Evolutionary conservation across 306 rosid species (phyloP), one percentile per base, ranked within the genome.

Genomic region (Trifolium pratense): DNA sequence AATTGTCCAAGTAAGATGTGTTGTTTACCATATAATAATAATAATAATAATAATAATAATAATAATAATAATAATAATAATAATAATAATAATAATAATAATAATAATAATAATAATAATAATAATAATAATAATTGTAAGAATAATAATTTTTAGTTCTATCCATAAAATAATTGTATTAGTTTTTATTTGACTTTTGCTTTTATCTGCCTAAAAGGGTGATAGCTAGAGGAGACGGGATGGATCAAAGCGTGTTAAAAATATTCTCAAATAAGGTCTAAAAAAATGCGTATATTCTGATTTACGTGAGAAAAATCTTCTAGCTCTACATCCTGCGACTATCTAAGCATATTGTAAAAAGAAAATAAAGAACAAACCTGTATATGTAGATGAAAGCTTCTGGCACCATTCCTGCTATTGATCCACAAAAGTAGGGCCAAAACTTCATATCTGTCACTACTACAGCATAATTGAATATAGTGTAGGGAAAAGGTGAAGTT

Each of bases 341-440:
- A 34, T 48, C 52, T 32, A 68, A 59, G 25, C 48, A 77, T 69
- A 21, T 21, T 23, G 5, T 34, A 48, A 68, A 46, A 32, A 16
- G 25, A 15, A 71, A 76, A 76, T 6, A 56, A 8, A 34, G 53
- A 65, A 79, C 84, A 3, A 25, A 91, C 99, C 99, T 90, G 76
- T 95, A 95, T 43, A 95, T 95, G 84, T 95, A 95, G 75, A 95
- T 72, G 90, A 90, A 95, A 52, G 99, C 92, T 82, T 95, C 99
- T 53, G 99, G 99, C 36, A 95, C 85, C 99, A 95, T 95, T 83
- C 99, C 97, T 5, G 97, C 86, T 73, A 95, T 60, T 42, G 99
- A 95, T 77, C 99, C 99, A 56, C 92, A 87, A 17, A 95, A 77
- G 80, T 95, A 95, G 58, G 99, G 99, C 97, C 97, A 90, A 82